These are phyloP conservation scores for Cutaneotrichosporon cyanovorans DNA, from an alignment of 1,284 basidiomycete species.

Conservation along the genomic window DNA sequence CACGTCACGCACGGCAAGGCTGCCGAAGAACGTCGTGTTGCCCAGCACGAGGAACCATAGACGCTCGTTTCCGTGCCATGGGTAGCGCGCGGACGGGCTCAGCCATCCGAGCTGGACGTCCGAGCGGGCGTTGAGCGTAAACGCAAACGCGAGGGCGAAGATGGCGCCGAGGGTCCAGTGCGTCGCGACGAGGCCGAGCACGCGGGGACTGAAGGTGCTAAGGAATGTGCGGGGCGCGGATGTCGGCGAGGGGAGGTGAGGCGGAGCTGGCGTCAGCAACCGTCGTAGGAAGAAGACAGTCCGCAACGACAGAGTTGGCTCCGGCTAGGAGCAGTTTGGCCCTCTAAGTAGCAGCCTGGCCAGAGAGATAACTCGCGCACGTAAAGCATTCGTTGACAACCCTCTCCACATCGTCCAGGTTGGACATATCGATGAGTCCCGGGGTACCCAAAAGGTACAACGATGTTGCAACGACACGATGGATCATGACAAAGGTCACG, in stretches of 20 bases:
- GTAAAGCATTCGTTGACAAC: too few relatives aligned
- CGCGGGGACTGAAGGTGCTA: conserved; percentile 17
- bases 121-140: conserved; percentile 9
- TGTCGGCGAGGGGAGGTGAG: conserved; percentile 5
- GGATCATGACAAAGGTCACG: too few relatives aligned
- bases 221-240: conserved; percentile 13
- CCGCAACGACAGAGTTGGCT: too few relatives aligned
- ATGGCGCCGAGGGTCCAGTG: conserved; percentile 19
- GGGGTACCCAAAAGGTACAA: too few relatives aligned
- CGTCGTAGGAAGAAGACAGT: too few relatives aligned
- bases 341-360: too few relatives aligned
- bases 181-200: conserved; percentile 17
- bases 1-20: conserved; percentile 26
- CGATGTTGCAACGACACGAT: too few relatives aligned
- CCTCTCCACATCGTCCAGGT: too few relatives aligned
- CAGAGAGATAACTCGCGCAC: too few relatives aligned
- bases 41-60: conserved; percentile 35
- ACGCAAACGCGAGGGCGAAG: conserved; percentile 17
- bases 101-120: conserved; percentile 16
- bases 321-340: too few relatives aligned
- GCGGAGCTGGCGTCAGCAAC: conserved; percentile 14
- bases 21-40: conserved; percentile 21
- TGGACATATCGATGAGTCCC: too few relatives aligned
- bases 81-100: conserved; percentile 29
- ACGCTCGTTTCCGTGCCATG: conserved; percentile 41